phyloP scores from a whole-genome alignment of 345 rosid species.

The Lepidium didymum region DNA sequence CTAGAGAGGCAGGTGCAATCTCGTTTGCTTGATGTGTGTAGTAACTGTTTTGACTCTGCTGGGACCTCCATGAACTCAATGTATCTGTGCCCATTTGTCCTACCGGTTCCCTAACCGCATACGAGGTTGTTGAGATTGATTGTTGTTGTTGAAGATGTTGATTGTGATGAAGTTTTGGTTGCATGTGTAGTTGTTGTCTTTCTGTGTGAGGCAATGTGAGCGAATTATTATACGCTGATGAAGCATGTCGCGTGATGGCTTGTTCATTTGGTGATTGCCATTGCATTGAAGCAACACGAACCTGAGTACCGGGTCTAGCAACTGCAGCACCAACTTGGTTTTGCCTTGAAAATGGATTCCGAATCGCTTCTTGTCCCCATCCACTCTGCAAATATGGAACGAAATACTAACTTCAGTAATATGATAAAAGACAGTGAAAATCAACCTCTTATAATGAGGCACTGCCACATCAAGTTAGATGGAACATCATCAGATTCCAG shows the following conservation, averaged over 20 bases:
- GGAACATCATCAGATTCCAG: neutral
- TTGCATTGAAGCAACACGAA: slow-evolving; percentile 21
- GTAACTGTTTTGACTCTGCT: slow-evolving; percentile 39
- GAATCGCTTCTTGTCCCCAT: slow-evolving; percentile 48
- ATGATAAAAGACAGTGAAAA: neutral
- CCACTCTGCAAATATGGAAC: slow-evolving; percentile 51
- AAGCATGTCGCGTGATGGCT: slow-evolving; percentile 29
- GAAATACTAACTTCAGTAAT: neutral
- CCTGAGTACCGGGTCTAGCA: slow-evolving; percentile 23
- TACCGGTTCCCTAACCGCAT: slow-evolving; percentile 9
- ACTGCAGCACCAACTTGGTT: slow-evolving; percentile 30
- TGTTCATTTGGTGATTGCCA: slow-evolving; percentile 33
- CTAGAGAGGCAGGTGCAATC: slow-evolving; percentile 28
- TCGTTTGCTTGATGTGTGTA: slow-evolving; percentile 35
- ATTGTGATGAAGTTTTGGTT: slow-evolving; percentile 6
- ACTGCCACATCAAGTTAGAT: neutral
- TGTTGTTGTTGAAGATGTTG: slow-evolving; percentile 25
- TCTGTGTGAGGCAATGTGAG: slow-evolving; percentile 28
- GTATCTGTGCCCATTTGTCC: slow-evolving; percentile 14
- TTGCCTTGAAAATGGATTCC: slow-evolving; percentile 61
- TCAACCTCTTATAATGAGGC: neutral
- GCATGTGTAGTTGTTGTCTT: slow-evolving; percentile 30
- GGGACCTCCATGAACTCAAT: slow-evolving; percentile 41
- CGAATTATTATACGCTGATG: slow-evolving; percentile 27
- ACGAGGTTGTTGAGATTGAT: slow-evolving; percentile 10